Evolutionary conservation across 768 basidiomycete genomes (phyloP).

Genomic region (Auricularia cornea): DNA sequence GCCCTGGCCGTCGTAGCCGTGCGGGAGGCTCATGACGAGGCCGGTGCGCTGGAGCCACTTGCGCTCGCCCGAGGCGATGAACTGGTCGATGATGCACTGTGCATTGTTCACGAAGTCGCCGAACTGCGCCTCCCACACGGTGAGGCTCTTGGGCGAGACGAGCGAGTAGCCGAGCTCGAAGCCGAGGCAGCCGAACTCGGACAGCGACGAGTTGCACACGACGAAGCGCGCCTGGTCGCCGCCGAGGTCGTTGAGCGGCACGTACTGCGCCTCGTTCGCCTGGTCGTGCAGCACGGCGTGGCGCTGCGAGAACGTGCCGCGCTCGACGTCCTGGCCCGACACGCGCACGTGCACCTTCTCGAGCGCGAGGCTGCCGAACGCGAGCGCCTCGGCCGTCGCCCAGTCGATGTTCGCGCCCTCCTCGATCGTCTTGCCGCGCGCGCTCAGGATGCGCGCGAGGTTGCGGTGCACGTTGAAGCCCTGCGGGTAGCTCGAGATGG

Average conservation of each 20-base stretch:
- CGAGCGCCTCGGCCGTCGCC: constrained; percentile 97
- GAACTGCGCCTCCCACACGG: constrained; percentile 98
- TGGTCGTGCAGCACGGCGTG: constrained; percentile 98
- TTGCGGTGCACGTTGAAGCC: constrained; percentile 88
- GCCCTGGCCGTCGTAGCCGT: constrained; percentile 97
- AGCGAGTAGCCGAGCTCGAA: constrained; percentile 99
- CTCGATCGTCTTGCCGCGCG: constrained; percentile 83
- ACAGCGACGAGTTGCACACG: constrained; percentile 93
- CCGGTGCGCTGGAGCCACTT: constrained; percentile 97
- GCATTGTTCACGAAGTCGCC: constrained; percentile 98
- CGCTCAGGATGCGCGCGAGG: constrained; percentile 82
- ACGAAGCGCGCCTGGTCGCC: constrained; percentile 87
- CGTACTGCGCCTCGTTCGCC: constrained; percentile 79
- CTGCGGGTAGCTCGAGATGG: constrained; percentile 76
- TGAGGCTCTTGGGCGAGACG: constrained; percentile 85
- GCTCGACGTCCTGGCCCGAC: constrained; percentile 97
- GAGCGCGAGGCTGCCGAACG: constrained; percentile 86
- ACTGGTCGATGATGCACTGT: constrained; percentile 97
- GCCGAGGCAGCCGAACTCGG: constrained; percentile 89
- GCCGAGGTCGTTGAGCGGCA: constrained; percentile 83
- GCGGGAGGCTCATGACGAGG: constrained; percentile 79
- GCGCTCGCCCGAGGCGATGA: constrained; percentile 92
- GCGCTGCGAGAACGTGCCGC: constrained; percentile 97
- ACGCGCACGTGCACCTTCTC: constrained; percentile 93
- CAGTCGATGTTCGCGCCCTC: constrained; percentile 93